Evolutionary conservation across 1,284 basidiomycete genomes (phyloP), one percentile per base, ranked within the genome.

Genomic region (Inonotus obliquus): DNA sequence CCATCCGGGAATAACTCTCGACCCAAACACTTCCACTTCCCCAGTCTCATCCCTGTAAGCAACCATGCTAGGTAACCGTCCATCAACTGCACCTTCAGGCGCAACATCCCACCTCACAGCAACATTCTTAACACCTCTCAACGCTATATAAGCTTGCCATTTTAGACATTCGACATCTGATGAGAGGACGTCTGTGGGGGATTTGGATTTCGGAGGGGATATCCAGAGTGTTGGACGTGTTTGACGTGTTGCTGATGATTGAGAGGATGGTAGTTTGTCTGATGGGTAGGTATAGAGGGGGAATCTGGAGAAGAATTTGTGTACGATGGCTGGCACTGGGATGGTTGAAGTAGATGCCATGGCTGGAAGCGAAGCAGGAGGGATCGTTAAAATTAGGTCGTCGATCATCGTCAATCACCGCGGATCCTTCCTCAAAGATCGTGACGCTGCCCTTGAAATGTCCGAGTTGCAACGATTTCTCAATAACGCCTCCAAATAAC

Each of bases 101-200:
- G 80, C 71, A 37, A 92, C 76, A 70, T 91, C 86, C 74, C 82
- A 88, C 54, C 87, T 81, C 13, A 91, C 73, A 27, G 72, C 73
- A 54, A 90, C 73, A 66, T 73, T 67, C 19, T 66, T 71, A 59
- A 88, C 69, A 3, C 82, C 83, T 57, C 87, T 82, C 17, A 92
- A 79, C 1, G 89, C 87, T 62, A 92, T 78, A 71, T 89, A 91
- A 0, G 89, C 87, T 71, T 92, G 90, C 89, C 89, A 92, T 74
- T 90, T 91, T 67, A 92, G 79, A 72, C 89, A 91, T 67, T 91
- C 89, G 65, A 91, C 85, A 73, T 92, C 90, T 58, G 78, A 73
- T 71, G 87, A 90, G 65, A 92, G 79, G 1, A 81, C 71, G 47
- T 73, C 72, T 13, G 57, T 57, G 52, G n/a, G n/a, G n/a, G n/a